These are phyloP conservation scores for Quercus parvula DNA, from an alignment of 306 rosid species.

Conservation along the genomic window DNA sequence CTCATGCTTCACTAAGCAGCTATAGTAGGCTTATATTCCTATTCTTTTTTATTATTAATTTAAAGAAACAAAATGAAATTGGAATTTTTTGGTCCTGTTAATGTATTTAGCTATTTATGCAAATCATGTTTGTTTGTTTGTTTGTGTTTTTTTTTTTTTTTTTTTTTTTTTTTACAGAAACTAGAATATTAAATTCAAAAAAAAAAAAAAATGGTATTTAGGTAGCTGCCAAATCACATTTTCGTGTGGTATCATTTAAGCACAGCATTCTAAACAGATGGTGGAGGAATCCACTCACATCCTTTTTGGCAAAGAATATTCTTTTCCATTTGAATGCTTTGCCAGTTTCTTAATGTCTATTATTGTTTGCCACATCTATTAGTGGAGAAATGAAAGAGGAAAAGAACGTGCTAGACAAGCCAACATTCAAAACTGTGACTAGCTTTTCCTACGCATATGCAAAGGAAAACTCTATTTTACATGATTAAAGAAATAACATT, in stretches of 20 bases:
- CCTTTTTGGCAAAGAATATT: slow-evolving; percentile 19
- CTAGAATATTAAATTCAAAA: too few species aligned
- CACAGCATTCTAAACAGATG: not conserved
- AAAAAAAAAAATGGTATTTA: too few species aligned
- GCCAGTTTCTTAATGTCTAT: slow-evolving; percentile 9
- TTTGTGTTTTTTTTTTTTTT: too few species aligned
- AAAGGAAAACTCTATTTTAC: not conserved
- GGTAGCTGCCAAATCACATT: not conserved
- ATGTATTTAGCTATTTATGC: too few species aligned
- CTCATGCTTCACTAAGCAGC: too few species aligned
- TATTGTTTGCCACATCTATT: slow-evolving; percentile 20
- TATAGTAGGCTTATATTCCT: too few species aligned
- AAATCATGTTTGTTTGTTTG: too few species aligned
- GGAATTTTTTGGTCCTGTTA: too few species aligned
- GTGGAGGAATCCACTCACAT: slow-evolving; percentile 36
- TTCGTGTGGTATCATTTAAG: not conserved
- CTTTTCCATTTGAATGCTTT: slow-evolving; percentile 18
- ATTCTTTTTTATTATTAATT: too few species aligned
- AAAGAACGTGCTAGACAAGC: slow-evolving; percentile 8
- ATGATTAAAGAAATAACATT: not conserved
- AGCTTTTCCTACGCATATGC: not conserved
- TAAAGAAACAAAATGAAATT: too few species aligned
- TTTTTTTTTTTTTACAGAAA: too few species aligned
- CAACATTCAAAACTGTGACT: slow-evolving; percentile 4
- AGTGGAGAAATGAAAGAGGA: not conserved